Conservation (phyloP, 306 rosid genomes). For the Pachyrhizus erosus region DNA sequence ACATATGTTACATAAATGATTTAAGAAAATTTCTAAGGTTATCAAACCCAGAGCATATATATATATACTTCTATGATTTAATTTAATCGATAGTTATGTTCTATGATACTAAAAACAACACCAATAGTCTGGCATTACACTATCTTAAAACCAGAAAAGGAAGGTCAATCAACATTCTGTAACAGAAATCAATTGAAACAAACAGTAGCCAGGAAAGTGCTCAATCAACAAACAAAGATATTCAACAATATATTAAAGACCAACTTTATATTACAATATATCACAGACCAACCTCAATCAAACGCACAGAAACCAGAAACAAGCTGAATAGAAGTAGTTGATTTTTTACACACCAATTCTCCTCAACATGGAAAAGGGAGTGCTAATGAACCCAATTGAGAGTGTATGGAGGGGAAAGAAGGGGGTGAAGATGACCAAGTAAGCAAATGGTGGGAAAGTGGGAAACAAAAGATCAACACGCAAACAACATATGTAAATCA, state of each 20-base stretch:
- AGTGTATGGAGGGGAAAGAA: neutral
- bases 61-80: neutral
- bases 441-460: slow-evolving; percentile 3
- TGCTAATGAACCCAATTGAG: neutral
- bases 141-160: neutral
- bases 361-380: neutral
- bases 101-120: neutral
- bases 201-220: neutral
- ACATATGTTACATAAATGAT: neutral
- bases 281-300: neutral
- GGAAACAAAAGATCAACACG: slow-evolving; percentile 23
- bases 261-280: neutral
- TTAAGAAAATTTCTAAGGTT: neutral
- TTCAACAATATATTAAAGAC: neutral
- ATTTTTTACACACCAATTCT: neutral
- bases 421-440: slow-evolving; percentile 12
- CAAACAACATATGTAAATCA: neutral
- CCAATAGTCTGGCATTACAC: neutral
- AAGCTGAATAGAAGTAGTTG: neutral
- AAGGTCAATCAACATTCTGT: slow-evolving; percentile 3
- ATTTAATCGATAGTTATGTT: neutral
- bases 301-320: slow-evolving; percentile 9
- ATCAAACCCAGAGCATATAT: neutral
- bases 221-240: neutral
- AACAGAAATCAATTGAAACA: neutral